These are phyloP conservation scores for Orbilia ellipsospora DNA, from an alignment of 2,329 filamentous ascomycete genomes.

Conservation along the genomic window DNA sequence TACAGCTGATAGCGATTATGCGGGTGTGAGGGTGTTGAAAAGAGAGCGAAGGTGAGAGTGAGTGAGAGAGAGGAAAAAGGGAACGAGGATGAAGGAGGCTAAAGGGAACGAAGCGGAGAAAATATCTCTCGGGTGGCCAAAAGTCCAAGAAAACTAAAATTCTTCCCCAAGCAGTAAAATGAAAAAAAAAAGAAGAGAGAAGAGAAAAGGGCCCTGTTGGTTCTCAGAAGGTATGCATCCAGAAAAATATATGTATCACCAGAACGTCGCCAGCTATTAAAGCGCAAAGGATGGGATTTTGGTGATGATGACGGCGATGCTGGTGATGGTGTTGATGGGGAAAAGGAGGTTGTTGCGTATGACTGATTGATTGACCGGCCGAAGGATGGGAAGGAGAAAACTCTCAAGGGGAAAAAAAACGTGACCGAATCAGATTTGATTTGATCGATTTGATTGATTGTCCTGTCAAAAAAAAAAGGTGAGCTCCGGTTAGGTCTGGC, in stretches of 20 bases:
- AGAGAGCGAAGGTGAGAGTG: constrained; percentile 8
- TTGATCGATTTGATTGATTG: too few species aligned
- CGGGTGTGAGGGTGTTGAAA: not conserved
- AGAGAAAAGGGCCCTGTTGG: not conserved
- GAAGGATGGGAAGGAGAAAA: not conserved
- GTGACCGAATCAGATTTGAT: not conserved
- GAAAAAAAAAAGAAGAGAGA: not conserved
- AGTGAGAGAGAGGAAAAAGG: constrained; percentile 7
- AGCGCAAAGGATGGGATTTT: not conserved
- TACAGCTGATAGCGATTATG: not conserved
- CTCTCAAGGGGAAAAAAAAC: not conserved
- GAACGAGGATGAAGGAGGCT: constrained; percentile 1
- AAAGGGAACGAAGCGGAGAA: constrained; percentile 16
- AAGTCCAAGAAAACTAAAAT: not conserved
- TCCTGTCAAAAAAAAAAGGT: too few species aligned
- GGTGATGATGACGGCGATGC: not conserved
- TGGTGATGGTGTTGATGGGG: not conserved
- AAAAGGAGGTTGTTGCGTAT: constrained; percentile 4
- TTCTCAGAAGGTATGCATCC: constrained; percentile 36
- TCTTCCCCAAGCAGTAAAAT: not conserved
- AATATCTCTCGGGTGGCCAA: constrained; percentile 16
- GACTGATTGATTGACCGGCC: constrained; percentile 1
- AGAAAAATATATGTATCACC: not conserved
- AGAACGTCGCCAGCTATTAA: not conserved
- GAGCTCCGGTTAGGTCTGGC: not conserved